Base-by-base conservation (phyloP, 805 yeast species). In the Priceomyces fermenticarens region DNA sequence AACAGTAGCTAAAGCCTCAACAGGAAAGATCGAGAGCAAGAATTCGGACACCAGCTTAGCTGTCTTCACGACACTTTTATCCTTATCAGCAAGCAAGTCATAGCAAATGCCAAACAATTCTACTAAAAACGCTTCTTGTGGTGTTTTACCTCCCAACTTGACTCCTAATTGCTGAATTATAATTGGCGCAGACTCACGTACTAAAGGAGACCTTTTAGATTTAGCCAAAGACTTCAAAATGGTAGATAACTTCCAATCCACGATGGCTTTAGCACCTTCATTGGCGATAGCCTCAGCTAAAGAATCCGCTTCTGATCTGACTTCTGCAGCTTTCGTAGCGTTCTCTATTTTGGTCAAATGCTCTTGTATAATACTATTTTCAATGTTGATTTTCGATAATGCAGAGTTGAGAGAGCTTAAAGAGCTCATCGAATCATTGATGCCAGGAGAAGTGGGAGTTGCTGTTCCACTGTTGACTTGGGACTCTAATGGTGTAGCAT, bases 41-140 rank as follows among this genome's bases (percentile, higher is more conserved):
- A 88, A 65, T 54, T 86, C 93, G 32, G 80, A 67, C 9, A 96
- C 83, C 34, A 79, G 68, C 61, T 83, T 88, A n/a, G 96, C 95
- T 30, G 95, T 84, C 58, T 95, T 80, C 60, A 81, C 81, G 34
- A 91, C 93, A 36, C 82, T 77, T 59, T 79, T 83, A 55, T 91
- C 98, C 65, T 91, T 93, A 55, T 93, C 98, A 36, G 91, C 81
- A 42, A 80, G 72, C 31, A 81, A 69, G 55, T 89, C 96, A 38
- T 83, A 77, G 11, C 87, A 83, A 3, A 75, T 55, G 4, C 79
- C 70, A 44, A 89, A 69, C 31, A 85, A 74, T 40, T 78, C 81
- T 27, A 83, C 62, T 41, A 91, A 70, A 57, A 81, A 81, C 3
- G 88, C 83, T 64, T 89, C 96, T 41, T 75, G 77, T 20, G 95